Percentiles rank a stretch among this genome's conserved stretches.
phyloP scores from a whole-genome alignment of 139 green algal species.

The Chlamydomonas asymmetrica region DNA sequence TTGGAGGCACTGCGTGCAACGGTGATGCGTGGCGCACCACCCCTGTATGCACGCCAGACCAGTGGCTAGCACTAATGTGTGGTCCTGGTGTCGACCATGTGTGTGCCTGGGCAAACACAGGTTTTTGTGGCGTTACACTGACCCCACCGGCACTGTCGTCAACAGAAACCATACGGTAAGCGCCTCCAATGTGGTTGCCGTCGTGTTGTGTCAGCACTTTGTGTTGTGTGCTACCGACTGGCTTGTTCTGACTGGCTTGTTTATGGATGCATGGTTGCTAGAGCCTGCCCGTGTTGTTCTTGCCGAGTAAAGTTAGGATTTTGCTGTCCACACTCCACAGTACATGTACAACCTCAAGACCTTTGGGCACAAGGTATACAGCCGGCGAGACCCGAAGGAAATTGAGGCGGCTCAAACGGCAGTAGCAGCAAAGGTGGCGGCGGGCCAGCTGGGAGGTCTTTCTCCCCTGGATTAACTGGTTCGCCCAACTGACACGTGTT shows the following conservation, averaged over 20 bases:
- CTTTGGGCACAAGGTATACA: slow-evolving; percentile 45
- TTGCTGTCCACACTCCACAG: slow-evolving; percentile 1
- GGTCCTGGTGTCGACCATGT: no score
- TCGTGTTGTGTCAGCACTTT: no score
- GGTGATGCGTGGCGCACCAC: neutral
- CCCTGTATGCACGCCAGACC: no score
- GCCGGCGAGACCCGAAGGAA: slow-evolving; percentile 27
- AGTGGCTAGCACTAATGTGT: no score
- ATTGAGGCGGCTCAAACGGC: slow-evolving; percentile 19
- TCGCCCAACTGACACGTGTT: neutral
- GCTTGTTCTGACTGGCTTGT: no score
- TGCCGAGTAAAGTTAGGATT: neutral
- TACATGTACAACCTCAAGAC: slow-evolving; percentile 56
- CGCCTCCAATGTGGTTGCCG: no score
- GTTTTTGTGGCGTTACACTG: slow-evolving; percentile 24
- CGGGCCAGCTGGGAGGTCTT: slow-evolving; percentile 37
- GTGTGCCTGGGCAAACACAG: no score
- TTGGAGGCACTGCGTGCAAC: neutral
- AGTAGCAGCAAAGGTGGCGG: slow-evolving; percentile 14
- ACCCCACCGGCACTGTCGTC: slow-evolving; percentile 16
- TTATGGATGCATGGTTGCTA: neutral
- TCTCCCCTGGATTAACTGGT: slow-evolving; percentile 14
- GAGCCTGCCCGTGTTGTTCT: neutral
- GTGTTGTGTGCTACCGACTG: no score
- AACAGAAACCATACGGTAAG: slow-evolving; percentile 31